Base-by-base conservation (phyloP, 139 green algal species). In the Coccomyxa sp. region DNA sequence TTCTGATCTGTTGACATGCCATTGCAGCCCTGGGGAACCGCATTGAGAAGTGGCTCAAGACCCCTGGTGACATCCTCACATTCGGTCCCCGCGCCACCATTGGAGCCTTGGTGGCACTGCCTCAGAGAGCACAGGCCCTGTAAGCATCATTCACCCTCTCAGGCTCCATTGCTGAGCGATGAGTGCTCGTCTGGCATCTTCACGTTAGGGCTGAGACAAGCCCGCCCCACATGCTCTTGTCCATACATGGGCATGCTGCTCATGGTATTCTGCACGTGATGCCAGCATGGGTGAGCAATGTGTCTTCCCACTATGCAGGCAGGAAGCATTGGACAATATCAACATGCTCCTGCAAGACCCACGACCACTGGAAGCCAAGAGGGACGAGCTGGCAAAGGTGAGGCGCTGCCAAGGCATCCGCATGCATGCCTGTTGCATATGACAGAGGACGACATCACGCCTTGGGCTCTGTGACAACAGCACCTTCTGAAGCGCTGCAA, bases 331-430 rank as follows among this genome's bases (percentile, higher is more conserved):
- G 31, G 72, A 89, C 38, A 78, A 82, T 14, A 38, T 85, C 0
- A 50, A 81, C 14, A 81, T 87, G 75, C 82, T 93, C 37, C 64
- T 88, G 7, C 87, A 91, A 64, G 87, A 91, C 73, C 89, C 89
- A 16, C 81, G 89, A 0, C 84, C 89, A 6, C 41, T 93, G 0
- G 79, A 89, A 8, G 86, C 91, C 78, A 93, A 93, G 79, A 79
- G 86, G 78, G 73, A 80, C 37, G 74, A 87, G 9, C 70, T 91
- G n/a, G 72, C 87, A n/a, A 77, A 89, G 88, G 86, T 91, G 36
- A 36, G 75, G 18, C 38, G 36, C 22, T 40, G 24, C 27, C 39
- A 14, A 27, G 41, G 22, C 12, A 34, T 31, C 22, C 29, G 6
- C 9, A 55, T 18, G 0, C 0, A 0, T 77, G 73, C 39, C 39